phyloP scores from a whole-genome alignment of 495 filamentous ascomycete genomes.

The Immersiella caudata region DNA sequence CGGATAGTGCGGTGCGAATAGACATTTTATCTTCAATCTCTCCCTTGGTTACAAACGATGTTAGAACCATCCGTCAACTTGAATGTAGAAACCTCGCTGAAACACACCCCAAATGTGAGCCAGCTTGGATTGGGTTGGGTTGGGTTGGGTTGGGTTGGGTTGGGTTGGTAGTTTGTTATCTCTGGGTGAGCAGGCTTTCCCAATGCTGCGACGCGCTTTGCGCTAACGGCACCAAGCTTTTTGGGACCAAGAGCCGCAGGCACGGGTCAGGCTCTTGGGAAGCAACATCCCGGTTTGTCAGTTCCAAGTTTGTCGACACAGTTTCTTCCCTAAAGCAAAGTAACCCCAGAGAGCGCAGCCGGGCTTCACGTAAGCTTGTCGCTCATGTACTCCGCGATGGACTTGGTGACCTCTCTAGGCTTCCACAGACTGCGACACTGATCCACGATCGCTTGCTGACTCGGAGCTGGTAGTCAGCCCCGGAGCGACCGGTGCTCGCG shows the following conservation, averaged over 20 bases:
- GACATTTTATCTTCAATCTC: too few relatives aligned
- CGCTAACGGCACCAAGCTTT: not conserved
- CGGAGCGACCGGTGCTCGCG: not conserved
- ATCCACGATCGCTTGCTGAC: not conserved
- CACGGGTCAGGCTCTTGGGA: not conserved
- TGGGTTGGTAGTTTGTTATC: not conserved
- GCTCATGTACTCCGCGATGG: not conserved
- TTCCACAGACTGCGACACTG: not conserved
- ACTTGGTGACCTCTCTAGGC: not conserved
- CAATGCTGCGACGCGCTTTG: not conserved
- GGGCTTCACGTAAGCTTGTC: not conserved
- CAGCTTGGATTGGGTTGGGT: too few relatives aligned
- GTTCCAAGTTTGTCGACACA: not conserved
- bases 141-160: too few relatives aligned
- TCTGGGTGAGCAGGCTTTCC: not conserved
- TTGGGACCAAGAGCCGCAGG: not conserved
- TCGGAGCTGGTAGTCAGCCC: not conserved
- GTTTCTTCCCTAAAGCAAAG: not conserved
- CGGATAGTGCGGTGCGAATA: too few relatives aligned
- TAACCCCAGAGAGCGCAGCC: not conserved
- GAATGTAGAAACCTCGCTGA: too few relatives aligned
- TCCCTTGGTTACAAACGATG: too few relatives aligned
- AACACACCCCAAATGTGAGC: too few relatives aligned
- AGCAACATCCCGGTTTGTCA: not conserved
- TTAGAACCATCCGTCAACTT: too few relatives aligned